phyloP scores from a whole-genome alignment of 805 yeast species.

The Saturnispora silvae region DNA sequence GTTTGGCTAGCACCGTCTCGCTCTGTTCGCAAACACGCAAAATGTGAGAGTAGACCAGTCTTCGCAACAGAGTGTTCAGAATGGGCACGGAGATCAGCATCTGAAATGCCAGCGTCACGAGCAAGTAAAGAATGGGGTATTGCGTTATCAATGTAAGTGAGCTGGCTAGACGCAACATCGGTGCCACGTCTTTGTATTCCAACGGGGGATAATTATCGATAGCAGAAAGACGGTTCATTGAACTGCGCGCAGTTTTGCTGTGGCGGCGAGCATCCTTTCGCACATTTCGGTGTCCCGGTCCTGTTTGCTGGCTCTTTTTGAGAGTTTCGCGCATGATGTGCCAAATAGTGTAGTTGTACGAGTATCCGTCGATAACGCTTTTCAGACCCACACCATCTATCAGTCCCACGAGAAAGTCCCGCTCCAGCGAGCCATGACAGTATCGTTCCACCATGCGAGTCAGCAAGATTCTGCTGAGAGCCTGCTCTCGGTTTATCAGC shows the following conservation, averaged over 20 bases:
- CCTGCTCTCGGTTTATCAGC: constrained; percentile 5
- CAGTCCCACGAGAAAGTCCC: constrained; percentile 29
- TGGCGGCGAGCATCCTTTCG: no score
- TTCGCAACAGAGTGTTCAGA: constrained; percentile 12
- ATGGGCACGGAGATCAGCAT: constrained; percentile 1
- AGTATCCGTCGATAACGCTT: constrained; percentile 33
- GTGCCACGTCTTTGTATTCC: constrained; percentile 9
- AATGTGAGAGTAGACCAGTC: constrained; percentile 15
- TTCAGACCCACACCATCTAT: constrained; percentile 33
- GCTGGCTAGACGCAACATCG: constrained; percentile 4
- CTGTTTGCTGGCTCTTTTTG: no score
- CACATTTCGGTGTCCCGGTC: no score
- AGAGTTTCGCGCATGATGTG: no score
- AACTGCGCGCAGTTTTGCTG: no score
- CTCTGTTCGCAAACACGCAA: no score
- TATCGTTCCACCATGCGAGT: constrained; percentile 13
- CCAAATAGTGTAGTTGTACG: constrained; percentile 44
- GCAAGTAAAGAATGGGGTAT: constrained; percentile 6
- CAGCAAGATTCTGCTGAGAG: background rate
- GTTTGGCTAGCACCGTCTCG: no score
- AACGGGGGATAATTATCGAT: background rate
- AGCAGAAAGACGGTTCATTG: no score
- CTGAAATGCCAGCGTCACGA: constrained; percentile 6
- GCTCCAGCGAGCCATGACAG: constrained; percentile 24
- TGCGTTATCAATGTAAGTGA: constrained; percentile 1